A percentile compares a stretch with the other conserved stretches of the same genome.
Conservation (phyloP, 169 alveolate genomes). For the Eimeria acervulina region DNA sequence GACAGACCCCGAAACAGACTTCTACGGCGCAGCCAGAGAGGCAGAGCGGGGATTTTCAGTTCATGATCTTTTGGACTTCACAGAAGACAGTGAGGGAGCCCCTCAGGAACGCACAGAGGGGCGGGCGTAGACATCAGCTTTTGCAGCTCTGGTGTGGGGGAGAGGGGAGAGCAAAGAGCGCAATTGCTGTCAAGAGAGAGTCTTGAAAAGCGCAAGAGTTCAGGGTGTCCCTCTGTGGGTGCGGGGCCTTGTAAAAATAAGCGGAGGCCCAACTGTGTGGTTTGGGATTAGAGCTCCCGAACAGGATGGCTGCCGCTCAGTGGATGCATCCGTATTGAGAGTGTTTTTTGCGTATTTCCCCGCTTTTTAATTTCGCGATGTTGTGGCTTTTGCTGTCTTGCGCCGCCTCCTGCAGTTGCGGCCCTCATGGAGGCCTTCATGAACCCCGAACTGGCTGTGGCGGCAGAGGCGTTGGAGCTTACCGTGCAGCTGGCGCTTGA, state of each 20-base stretch:
- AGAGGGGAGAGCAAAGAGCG: background rate
- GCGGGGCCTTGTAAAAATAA: background rate
- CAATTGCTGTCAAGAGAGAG: background rate
- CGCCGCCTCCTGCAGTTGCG: conserved; percentile 22
- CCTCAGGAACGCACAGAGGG: background rate
- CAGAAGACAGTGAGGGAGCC: conserved; percentile 67
- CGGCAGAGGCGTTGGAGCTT: conserved; percentile 55
- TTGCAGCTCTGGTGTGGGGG: background rate
- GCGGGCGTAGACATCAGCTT: background rate
- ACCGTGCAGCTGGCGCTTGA: conserved; percentile 62
- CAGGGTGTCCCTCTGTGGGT: background rate
- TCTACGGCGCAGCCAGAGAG: conserved; percentile 51
- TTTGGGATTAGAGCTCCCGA: background rate
- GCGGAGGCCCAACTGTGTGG: background rate
- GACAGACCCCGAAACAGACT: background rate
- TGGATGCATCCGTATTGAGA: background rate
- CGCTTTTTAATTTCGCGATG: background rate
- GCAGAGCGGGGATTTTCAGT: conserved; percentile 56
- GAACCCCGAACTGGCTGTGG: conserved; percentile 44
- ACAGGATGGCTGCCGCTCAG: background rate
- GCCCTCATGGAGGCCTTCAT: conserved; percentile 67
- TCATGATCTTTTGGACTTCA: conserved; percentile 52
- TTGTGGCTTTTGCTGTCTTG: background rate
- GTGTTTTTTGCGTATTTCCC: background rate
- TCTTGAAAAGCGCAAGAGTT: background rate